Evolutionary conservation across 371 early-diverging fungal genomes (phyloP).

Genomic region (Dinochytrium kinnereticum): DNA sequence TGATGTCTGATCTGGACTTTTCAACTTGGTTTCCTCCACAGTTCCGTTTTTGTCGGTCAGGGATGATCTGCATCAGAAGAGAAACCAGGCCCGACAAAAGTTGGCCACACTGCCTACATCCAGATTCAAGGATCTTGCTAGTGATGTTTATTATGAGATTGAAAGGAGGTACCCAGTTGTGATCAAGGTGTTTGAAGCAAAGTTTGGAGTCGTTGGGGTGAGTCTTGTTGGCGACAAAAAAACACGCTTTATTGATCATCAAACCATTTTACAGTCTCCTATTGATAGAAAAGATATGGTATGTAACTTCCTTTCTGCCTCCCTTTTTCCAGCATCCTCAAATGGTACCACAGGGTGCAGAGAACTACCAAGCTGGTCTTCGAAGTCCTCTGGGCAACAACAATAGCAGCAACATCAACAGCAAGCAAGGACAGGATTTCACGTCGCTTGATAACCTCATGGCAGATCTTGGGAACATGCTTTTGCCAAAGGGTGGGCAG

Average conservation of each 20-base stretch:
- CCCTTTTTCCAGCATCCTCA: too few species aligned
- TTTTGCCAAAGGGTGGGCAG: slow-evolving; percentile 31
- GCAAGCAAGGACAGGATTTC: background rate
- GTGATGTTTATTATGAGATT: slow-evolving; percentile 89
- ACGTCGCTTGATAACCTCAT: slow-evolving; percentile 79
- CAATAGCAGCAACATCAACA: too few species aligned
- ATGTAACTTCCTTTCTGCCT: too few species aligned
- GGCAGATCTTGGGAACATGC: slow-evolving; percentile 81
- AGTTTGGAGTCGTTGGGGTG: slow-evolving; percentile 1
- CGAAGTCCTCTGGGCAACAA: background rate
- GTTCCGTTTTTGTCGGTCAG: slow-evolving; percentile 86
- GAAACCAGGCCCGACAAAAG: slow-evolving; percentile 97
- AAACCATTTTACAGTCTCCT: too few species aligned
- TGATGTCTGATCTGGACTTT: background rate
- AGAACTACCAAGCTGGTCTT: background rate
- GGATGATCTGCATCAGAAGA: slow-evolving; percentile 89
- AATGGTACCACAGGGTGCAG: background rate
- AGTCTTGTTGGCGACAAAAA: too few species aligned
- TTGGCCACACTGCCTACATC: slow-evolving; percentile 84
- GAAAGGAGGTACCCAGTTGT: slow-evolving; percentile 47
- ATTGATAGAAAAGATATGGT: too few species aligned
- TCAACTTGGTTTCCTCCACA: slow-evolving; percentile 30
- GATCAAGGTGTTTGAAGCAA: slow-evolving; percentile 21
- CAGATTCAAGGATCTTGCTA: slow-evolving; percentile 89
- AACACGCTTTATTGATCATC: too few species aligned